Evolutionary conservation across 257 asterid genomes (phyloP).

Genomic region (Jasminum sambac): DNA sequence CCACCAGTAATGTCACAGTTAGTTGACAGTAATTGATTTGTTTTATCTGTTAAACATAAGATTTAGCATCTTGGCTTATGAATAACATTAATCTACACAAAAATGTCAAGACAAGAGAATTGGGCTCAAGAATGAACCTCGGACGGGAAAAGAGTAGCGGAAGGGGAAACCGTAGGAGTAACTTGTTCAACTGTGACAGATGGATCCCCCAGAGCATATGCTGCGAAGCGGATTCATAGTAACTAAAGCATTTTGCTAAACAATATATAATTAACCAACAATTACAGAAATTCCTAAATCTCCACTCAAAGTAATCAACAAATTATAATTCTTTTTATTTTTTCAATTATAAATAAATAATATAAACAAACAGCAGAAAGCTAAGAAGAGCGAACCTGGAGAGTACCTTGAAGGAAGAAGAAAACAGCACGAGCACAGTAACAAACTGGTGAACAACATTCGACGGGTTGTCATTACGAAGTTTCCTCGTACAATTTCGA

Average conservation of each 20-base stretch:
- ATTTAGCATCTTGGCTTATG: no score
- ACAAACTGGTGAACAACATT: conserved; percentile 53
- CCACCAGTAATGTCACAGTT: no score
- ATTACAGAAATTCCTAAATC: background rate
- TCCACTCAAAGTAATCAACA: background rate
- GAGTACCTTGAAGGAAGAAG: conserved; percentile 75
- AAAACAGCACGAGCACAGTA: conserved; percentile 47
- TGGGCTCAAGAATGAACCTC: conserved; percentile 56
- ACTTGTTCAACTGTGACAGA: conserved; percentile 87
- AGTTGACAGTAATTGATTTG: no score
- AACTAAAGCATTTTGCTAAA: background rate
- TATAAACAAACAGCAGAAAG: conserved; percentile 12
- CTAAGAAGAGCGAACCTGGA: conserved; percentile 62
- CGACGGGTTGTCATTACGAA: conserved; percentile 52
- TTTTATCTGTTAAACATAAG: no score
- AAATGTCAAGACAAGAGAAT: no score
- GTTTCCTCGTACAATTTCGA: conserved; percentile 32
- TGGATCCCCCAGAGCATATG: conserved; percentile 87
- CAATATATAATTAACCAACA: background rate
- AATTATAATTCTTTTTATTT: background rate
- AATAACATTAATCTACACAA: no score
- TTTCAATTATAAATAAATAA: background rate
- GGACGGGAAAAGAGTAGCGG: conserved; percentile 74
- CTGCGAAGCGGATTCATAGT: conserved; percentile 40
- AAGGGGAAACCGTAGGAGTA: conserved; percentile 62